Percentiles rank a stretch among this genome's conserved stretches.
Conservation (phyloP, 2,329 filamentous ascomycete genomes). For the Chalara sp. region DNA sequence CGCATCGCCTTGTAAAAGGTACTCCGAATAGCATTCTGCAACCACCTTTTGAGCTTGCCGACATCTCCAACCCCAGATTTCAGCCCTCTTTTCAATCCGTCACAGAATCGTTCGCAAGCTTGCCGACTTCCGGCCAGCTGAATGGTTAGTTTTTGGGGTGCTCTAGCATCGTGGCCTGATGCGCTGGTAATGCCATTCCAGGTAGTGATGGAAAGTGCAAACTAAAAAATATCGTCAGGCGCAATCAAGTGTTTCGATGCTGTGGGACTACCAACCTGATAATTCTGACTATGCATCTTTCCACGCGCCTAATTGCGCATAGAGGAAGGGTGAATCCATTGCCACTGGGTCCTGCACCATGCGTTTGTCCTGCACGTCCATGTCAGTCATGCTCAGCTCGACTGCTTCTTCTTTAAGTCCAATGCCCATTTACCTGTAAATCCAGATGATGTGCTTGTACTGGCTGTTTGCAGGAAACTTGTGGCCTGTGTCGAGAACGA, state of each 20-base stretch:
- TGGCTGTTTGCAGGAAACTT: conserved; percentile 77
- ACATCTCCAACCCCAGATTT: conserved; percentile 84
- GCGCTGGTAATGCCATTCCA: conserved; percentile 71
- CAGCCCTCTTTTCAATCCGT: conserved; percentile 85
- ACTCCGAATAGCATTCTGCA: conserved; percentile 85
- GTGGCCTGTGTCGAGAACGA: conserved; percentile 94
- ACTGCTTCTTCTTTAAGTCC: background rate
- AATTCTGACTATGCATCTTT: conserved; percentile 84
- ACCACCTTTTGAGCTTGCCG: conserved; percentile 76
- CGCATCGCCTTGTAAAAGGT: conserved; percentile 59
- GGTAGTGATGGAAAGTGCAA: conserved; percentile 88
- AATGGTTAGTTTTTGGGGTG: conserved; percentile 75
- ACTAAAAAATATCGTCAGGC: conserved; percentile 39
- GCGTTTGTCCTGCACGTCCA: conserved; percentile 68
- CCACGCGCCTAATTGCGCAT: conserved; percentile 84
- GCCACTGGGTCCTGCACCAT: conserved; percentile 84
- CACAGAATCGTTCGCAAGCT: conserved; percentile 91
- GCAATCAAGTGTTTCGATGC: conserved; percentile 1
- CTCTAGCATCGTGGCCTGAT: conserved; percentile 41
- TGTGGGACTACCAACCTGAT: conserved; percentile 44
- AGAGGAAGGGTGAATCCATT: conserved; percentile 95
- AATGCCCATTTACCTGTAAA: conserved; percentile 50
- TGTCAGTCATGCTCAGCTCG: background rate
- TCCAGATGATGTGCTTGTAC: conserved; percentile 68
- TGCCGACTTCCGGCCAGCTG: conserved; percentile 84